These are phyloP conservation scores for Globisporangium okanoganense DNA, from an alignment of 352 stramenopile genomes.

Conservation along the genomic window DNA sequence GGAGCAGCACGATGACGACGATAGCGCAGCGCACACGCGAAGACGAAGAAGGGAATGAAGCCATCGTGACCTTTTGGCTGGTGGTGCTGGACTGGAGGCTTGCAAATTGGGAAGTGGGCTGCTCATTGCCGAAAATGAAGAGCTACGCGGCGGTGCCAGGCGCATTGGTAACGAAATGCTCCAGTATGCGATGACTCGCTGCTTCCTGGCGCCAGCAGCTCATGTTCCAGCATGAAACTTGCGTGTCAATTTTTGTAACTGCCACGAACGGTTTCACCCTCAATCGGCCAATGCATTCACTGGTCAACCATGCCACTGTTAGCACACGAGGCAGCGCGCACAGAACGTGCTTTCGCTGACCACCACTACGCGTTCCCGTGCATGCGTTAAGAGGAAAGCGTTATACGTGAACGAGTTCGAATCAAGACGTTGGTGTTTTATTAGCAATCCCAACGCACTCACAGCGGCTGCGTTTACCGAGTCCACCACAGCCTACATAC, in stretches of 20 bases:
- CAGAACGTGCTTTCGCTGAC: not conserved
- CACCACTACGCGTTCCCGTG: no score
- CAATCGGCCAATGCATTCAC: no score
- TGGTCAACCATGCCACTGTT: no score
- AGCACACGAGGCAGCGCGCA: no score
- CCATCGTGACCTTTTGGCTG: not conserved
- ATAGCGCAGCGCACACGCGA: not conserved
- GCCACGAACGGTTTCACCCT: not conserved
- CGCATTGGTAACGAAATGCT: not conserved
- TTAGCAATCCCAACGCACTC: slow-evolving; percentile 2
- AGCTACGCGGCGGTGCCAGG: not conserved
- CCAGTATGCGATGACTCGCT: not conserved
- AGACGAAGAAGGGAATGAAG: not conserved
- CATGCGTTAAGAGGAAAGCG: no score
- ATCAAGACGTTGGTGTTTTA: not conserved
- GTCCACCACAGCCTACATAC: slow-evolving; percentile 1
- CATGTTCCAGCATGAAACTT: not conserved
- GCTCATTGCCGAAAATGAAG: not conserved
- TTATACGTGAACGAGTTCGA: no score
- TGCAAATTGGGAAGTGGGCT: not conserved
- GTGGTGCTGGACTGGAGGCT: not conserved
- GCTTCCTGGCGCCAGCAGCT: not conserved
- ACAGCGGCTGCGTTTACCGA: slow-evolving; percentile 3
- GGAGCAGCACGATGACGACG: not conserved
- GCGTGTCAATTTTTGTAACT: not conserved